Evolutionary conservation across 2,329 filamentous ascomycete genomes (phyloP).

Genomic region (Ustulina deusta): DNA sequence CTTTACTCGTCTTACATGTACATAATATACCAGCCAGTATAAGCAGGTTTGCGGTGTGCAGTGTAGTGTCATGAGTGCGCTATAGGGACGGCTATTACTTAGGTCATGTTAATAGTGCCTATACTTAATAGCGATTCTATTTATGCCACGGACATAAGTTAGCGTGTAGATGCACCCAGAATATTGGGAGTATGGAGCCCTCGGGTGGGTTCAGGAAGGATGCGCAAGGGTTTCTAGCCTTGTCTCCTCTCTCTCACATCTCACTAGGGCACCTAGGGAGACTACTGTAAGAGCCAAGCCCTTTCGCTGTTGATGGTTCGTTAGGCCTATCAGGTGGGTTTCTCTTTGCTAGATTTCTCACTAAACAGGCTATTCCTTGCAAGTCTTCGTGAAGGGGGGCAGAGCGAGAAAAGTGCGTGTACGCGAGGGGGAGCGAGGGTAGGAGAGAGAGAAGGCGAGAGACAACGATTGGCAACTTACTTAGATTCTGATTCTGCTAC

Average conservation of each 20-base stretch:
- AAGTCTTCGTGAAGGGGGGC: not conserved
- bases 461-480: conserved; percentile 9
- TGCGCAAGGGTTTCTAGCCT: conserved; percentile 50
- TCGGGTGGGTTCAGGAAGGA: conserved; percentile 45
- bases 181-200: conserved; percentile 51
- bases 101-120: conserved; percentile 38
- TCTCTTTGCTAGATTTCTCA: conserved; percentile 9
- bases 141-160: conserved; percentile 37
- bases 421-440: not conserved
- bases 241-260: conserved; percentile 39
- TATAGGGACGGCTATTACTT: conserved; percentile 19
- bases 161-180: conserved; percentile 47
- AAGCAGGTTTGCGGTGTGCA: not conserved
- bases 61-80: conserved; percentile 16
- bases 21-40: conserved; percentile 1
- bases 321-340: not conserved
- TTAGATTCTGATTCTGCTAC: conserved; percentile 17
- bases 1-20: conserved; percentile 7
- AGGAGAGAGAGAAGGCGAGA: conserved; percentile 4
- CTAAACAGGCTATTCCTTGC: conserved; percentile 1
- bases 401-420: conserved; percentile 5
- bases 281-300: conserved; percentile 3
- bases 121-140: conserved; percentile 40
- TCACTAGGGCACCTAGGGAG: conserved; percentile 21
- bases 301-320: conserved; percentile 16